Evolutionary conservation across 177 flowering plant species (phyloP), one percentile per base, ranked within the genome.

Genomic region (Tripterygium wilfordii): DNA sequence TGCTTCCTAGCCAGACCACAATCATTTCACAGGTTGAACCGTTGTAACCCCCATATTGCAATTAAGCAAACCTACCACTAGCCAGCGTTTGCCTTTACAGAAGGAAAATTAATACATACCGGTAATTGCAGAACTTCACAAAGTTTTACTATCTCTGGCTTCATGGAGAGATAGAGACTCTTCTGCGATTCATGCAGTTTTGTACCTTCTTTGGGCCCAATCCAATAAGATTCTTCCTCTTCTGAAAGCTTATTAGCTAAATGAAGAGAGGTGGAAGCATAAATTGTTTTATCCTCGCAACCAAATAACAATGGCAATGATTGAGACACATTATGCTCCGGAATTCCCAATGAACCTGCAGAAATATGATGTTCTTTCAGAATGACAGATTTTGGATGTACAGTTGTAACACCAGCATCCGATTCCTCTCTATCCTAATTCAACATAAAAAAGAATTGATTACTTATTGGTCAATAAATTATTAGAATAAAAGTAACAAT

Each of bases 401-500:
- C 56, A 6, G 14, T 45, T 44, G 41, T 35, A 48, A 37, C 32
- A 41, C 15, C 37, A 16, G 56, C 67, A 58, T 46, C 66, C 61
- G 8, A 49, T 58, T 48, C 60, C 62, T 62, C 58, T 55, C 70
- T 63, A 70, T 65, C 82, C 85, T 80, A 70, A 69, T 61, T 41
- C 53, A 61, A 71, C 32, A 39, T 45, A 68, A 37, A 22, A 29
- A 32, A 21, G 29, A 33, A 52, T 14, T n/a, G n/a, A n/a, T n/a
- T n/a, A n/a, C n/a, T n/a, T n/a, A n/a, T n/a, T n/a, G n/a, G n/a
- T n/a, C n/a, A n/a, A n/a, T n/a, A n/a, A n/a, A n/a, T n/a, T n/a
- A n/a, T n/a, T n/a, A n/a, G n/a, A n/a, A n/a, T n/a, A n/a, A n/a
- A n/a, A n/a, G n/a, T n/a, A n/a, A n/a, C n/a, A n/a, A n/a, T n/a